Conservation (phyloP, 768 basidiomycete genomes). For the Amanita pseudoporphyria region DNA sequence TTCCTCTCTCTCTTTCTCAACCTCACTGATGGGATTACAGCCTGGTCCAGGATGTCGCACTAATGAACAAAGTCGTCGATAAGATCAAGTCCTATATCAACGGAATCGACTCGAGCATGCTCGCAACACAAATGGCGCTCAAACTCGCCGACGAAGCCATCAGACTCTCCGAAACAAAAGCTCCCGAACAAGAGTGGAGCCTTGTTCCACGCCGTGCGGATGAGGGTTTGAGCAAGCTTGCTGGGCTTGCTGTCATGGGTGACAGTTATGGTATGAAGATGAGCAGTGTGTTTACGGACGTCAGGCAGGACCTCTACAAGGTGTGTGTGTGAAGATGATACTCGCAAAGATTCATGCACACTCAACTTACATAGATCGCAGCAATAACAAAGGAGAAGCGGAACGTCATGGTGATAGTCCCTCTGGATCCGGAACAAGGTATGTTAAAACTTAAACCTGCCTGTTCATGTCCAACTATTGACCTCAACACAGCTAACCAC, state of each 20-base stretch:
- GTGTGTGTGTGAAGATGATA: conserved; percentile 12
- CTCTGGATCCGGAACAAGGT: conserved; percentile 27
- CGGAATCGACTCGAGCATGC: conserved; percentile 22
- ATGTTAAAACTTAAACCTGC: conserved; percentile 9
- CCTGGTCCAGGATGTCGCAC: conserved; percentile 3
- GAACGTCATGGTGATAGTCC: conserved; percentile 21
- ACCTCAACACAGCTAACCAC: conserved; percentile 17
- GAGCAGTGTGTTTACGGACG: conserved; percentile 19
- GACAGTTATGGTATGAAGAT: conserved; percentile 18
- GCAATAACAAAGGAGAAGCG: conserved; percentile 26
- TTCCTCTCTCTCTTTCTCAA: background rate
- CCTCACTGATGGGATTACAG: background rate
- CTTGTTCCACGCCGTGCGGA: conserved; percentile 8
- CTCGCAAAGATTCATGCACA: background rate
- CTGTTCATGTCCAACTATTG: no score
- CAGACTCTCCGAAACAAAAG: conserved; percentile 15
- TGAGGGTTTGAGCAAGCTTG: conserved; percentile 13
- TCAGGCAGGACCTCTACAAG: conserved; percentile 28
- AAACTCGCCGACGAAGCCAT: conserved; percentile 18
- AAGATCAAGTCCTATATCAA: conserved; percentile 18
- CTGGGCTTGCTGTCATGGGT: conserved; percentile 19
- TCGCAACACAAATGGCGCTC: conserved; percentile 20
- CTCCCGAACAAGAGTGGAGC: conserved; percentile 9
- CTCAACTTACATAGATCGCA: conserved; percentile 21
- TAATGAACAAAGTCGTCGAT: conserved; percentile 19